A percentile compares a stretch with the other conserved stretches of the same genome.
These are phyloP conservation scores for Phlyctochytrium arcticum DNA, from an alignment of 192 early-diverging fungal species.

Conservation along the genomic window DNA sequence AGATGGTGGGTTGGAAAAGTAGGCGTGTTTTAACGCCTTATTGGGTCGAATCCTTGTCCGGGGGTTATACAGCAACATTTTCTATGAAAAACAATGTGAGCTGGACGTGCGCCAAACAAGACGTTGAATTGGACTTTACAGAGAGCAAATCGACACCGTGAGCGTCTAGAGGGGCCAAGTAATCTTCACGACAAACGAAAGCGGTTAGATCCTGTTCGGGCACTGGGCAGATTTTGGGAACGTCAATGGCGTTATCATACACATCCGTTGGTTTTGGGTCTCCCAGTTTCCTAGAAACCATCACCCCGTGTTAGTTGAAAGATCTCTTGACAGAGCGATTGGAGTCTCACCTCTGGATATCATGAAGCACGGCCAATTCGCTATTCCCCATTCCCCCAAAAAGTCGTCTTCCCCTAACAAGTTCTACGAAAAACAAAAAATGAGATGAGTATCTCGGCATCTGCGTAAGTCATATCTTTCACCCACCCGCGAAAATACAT, in stretches of 20 bases:
- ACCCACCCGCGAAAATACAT: slow-evolving; percentile 23
- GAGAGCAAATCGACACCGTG: neutral
- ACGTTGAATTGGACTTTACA: neutral
- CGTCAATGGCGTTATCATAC: neutral
- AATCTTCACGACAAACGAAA: neutral
- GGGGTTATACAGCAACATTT: slow-evolving; percentile 1
- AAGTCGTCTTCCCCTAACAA: neutral
- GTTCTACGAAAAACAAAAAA: neutral
- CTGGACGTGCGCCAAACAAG: neutral
- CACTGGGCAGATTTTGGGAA: neutral
- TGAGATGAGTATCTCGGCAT: neutral
- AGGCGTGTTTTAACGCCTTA: slow-evolving; percentile 4
- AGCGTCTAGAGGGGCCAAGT: neutral
- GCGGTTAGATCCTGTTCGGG: neutral
- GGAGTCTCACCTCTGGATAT: slow-evolving; percentile 4
- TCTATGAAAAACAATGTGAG: neutral
- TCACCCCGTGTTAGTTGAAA: neutral
- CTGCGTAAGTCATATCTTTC: neutral
- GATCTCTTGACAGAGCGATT: neutral
- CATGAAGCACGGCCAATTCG: neutral
- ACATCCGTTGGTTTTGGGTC: slow-evolving; percentile 6
- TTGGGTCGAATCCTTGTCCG: neutral
- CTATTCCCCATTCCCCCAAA: neutral
- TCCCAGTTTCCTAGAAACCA: slow-evolving; percentile 11
- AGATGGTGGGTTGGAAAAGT: too few relatives aligned